Percentiles rank a stretch among this genome's conserved stretches.
These are phyloP conservation scores for Digitaria exilis DNA, from an alignment of 202 grass and related monocot species.

Conservation along the genomic window DNA sequence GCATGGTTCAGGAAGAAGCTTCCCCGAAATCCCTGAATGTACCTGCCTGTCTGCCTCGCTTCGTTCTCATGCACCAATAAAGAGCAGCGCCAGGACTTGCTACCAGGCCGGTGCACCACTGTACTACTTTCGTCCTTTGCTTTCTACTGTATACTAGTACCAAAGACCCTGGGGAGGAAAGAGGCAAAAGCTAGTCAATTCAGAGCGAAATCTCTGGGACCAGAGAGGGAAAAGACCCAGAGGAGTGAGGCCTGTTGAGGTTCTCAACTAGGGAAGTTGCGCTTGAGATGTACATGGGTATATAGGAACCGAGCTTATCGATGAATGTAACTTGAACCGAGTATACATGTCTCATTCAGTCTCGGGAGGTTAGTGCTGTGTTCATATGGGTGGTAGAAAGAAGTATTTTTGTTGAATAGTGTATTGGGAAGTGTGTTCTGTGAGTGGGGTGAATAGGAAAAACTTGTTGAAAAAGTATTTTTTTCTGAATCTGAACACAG, in stretches of 20 bases:
- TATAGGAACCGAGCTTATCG: neutral
- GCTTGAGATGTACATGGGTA: neutral
- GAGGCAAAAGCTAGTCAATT: constrained; percentile 7
- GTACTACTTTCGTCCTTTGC: neutral
- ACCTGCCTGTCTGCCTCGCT: constrained; percentile 7
- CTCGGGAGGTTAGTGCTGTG: too few species aligned
- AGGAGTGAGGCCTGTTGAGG: too few species aligned
- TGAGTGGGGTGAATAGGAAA: too few species aligned
- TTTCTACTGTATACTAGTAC: neutral
- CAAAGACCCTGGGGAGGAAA: neutral
- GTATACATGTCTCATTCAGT: neutral
- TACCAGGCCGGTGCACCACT: neutral
- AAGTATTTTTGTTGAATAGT: too few species aligned
- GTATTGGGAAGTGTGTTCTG: too few species aligned
- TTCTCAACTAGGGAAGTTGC: too few species aligned
- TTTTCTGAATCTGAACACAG: too few species aligned
- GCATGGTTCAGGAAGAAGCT: constrained; percentile 66
- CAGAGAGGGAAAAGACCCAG: neutral
- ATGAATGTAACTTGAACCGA: neutral
- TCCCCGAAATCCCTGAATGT: constrained; percentile 56
- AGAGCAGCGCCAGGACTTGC: neutral
- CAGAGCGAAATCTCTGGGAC: neutral
- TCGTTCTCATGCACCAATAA: constrained; percentile 61
- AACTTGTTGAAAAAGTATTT: too few species aligned
- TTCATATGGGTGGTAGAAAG: too few species aligned